Conservation (phyloP, 2,329 filamentous ascomycete species). For the Curvularia hawaiiensis region DNA sequence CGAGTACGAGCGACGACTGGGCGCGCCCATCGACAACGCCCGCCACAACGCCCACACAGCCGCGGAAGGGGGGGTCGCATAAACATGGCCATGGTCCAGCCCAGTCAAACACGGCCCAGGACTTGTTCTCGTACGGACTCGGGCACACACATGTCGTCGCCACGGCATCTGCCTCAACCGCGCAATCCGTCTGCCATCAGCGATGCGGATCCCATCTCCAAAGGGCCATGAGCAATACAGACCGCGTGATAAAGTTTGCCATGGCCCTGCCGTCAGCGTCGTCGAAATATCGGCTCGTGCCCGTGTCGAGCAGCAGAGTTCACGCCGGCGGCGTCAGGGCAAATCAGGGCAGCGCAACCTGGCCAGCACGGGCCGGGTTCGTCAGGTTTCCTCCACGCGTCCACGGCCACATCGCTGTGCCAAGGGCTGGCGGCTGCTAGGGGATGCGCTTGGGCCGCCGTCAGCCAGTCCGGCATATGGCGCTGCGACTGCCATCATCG, state of each 20-base stretch:
- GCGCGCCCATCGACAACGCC: not conserved
- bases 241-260: not conserved
- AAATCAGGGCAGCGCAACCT: constrained; percentile 1
- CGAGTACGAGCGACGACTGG: not conserved
- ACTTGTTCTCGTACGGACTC: not conserved
- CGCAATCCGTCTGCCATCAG: not conserved
- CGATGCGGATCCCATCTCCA: not conserved
- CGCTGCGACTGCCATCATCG: constrained; percentile 11
- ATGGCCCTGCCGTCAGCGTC: not conserved
- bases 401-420: not conserved
- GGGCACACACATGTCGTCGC: not conserved
- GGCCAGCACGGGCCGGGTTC: constrained; percentile 29
- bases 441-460: constrained; percentile 10
- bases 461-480: constrained; percentile 9
- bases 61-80: not conserved
- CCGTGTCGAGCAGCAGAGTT: constrained; percentile 2
- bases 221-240: not conserved
- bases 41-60: not conserved
- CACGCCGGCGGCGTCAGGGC: not conserved
- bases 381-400: not conserved
- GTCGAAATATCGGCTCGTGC: not conserved
- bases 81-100: not conserved
- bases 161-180: not conserved
- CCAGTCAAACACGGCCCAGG: not conserved
- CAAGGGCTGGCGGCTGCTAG: not conserved